These are phyloP conservation scores for Globomyces sp. DNA, from an alignment of 371 early-diverging fungal genomes.

Conservation along the genomic window DNA sequence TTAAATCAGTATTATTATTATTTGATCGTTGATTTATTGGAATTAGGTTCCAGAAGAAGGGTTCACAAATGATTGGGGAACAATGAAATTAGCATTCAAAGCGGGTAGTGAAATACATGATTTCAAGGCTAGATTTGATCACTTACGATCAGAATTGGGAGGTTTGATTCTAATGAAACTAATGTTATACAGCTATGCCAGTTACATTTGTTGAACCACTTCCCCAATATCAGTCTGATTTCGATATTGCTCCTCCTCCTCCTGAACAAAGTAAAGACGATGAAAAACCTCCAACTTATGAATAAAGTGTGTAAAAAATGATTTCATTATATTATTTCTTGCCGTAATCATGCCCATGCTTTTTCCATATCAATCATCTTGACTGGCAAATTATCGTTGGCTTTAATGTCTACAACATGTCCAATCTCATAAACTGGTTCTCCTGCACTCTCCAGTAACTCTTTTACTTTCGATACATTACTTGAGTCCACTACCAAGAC, in stretches of 20 bases:
- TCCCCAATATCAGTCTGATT: neutral
- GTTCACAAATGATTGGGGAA: constrained; percentile 11
- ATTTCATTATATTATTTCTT: constrained; percentile 4
- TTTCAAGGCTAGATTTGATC: constrained; percentile 10
- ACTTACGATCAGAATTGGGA: constrained; percentile 9
- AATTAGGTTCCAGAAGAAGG: constrained; percentile 10
- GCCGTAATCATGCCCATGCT: neutral
- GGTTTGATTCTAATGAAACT: neutral
- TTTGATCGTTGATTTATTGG: too few relatives aligned
- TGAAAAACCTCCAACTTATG: constrained; percentile 3
- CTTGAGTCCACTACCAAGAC: constrained; percentile 76
- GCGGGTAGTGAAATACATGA: neutral
- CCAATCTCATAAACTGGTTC: constrained; percentile 60
- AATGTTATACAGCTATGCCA: constrained; percentile 1
- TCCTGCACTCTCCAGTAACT: constrained; percentile 58
- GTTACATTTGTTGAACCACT: constrained; percentile 13
- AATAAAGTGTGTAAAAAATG: constrained; percentile 9
- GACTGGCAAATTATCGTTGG: constrained; percentile 13
- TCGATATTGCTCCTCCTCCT: neutral
- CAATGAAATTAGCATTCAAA: constrained; percentile 1
- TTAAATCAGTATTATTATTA: neutral
- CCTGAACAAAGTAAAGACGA: neutral
- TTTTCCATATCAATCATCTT: constrained; percentile 11
- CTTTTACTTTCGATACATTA: constrained; percentile 61
- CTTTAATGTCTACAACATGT: constrained; percentile 13